phyloP scores from a whole-genome alignment of 495 filamentous ascomycete species.

The Glonium stellatum region DNA sequence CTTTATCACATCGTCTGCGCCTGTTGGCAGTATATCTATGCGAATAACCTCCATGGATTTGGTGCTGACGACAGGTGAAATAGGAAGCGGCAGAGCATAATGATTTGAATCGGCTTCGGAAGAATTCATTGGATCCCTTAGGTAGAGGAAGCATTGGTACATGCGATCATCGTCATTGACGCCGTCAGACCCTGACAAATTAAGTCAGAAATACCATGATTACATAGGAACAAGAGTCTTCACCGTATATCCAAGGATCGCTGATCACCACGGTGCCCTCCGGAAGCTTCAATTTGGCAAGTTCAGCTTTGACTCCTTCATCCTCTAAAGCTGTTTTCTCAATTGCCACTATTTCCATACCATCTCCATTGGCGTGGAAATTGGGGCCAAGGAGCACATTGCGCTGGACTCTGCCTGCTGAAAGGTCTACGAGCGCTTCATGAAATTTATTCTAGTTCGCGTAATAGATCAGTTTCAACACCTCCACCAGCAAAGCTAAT shows the following conservation, averaged over 20 bases:
- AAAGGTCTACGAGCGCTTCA: constrained; percentile 57
- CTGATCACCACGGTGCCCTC: constrained; percentile 52
- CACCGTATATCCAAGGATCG: constrained; percentile 70
- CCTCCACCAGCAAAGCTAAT: background rate
- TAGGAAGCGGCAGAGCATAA: constrained; percentile 69
- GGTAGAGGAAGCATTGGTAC: constrained; percentile 63
- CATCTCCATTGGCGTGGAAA: constrained; percentile 51
- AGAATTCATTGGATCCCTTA: constrained; percentile 50
- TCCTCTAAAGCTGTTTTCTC: constrained; percentile 53
- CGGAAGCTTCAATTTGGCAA: constrained; percentile 59
- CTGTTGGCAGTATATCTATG: constrained; percentile 54
- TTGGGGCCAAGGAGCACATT: constrained; percentile 53
- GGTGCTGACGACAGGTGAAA: constrained; percentile 69
- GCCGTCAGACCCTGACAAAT: constrained; percentile 49
- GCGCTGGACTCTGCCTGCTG: constrained; percentile 45
- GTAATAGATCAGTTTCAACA: background rate
- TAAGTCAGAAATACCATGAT: background rate
- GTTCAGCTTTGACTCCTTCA: constrained; percentile 51
- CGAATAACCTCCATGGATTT: constrained; percentile 57
- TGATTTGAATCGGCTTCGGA: constrained; percentile 62
- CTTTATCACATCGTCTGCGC: constrained; percentile 53
- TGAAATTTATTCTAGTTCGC: constrained; percentile 54
- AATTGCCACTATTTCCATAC: constrained; percentile 52
- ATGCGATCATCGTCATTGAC: constrained; percentile 53
- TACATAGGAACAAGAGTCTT: constrained; percentile 7